phyloP scores from a whole-genome alignment of 306 rosid genomes.

The Hylodesmum podocarpum region DNA sequence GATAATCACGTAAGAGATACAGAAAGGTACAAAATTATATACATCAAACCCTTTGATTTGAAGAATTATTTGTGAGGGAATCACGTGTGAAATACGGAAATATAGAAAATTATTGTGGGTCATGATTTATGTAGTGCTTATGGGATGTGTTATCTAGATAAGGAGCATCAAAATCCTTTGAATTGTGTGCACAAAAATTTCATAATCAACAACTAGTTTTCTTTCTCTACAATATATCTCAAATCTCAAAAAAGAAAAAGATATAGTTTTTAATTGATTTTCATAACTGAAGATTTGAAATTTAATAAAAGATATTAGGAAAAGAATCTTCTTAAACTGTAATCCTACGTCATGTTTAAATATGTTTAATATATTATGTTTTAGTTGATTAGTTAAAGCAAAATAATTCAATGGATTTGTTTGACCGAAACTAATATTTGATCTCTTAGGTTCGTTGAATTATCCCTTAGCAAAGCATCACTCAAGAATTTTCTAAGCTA shows the following conservation, averaged over 20 bases:
- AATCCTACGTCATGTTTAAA: background rate
- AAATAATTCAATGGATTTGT: constrained; percentile 6
- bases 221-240: background rate
- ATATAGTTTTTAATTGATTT: background rate
- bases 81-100: background rate
- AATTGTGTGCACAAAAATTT: background rate
- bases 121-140: background rate
- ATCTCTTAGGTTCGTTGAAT: background rate
- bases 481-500: background rate
- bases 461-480: background rate
- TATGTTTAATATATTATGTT: background rate
- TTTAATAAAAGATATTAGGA: background rate
- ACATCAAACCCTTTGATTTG: background rate
- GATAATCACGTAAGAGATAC: background rate
- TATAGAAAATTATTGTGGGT: background rate
- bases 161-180: background rate
- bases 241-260: too few species aligned
- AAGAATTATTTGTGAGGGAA: background rate
- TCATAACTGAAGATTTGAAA: background rate
- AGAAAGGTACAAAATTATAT: background rate
- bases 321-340: too few species aligned
- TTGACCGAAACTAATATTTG: background rate
- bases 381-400: constrained; percentile 30
- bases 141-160: background rate
- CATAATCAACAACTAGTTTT: background rate